Percentiles rank a stretch among this genome's conserved stretches.
Conservation (phyloP, 163 green algal species). For the Prototheca cutis region DNA sequence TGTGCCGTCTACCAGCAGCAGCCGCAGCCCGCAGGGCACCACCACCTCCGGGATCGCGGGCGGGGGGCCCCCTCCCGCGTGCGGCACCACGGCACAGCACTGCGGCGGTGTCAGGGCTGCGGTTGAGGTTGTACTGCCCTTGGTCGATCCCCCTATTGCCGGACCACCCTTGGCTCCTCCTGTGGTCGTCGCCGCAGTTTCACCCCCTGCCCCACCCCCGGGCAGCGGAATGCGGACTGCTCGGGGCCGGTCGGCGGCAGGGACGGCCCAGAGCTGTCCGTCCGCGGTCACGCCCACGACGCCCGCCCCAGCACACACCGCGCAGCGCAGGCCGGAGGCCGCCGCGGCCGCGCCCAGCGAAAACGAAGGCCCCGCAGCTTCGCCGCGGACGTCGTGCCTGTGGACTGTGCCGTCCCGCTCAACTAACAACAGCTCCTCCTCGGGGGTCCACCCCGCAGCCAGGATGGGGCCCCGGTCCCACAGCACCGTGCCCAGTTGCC, state of each 20-base stretch:
- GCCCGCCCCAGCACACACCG: constrained; percentile 36
- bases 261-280: constrained; percentile 5
- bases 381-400: constrained; percentile 8
- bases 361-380: constrained; percentile 13
- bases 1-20: neutral
- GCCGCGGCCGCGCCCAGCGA: constrained; percentile 52
- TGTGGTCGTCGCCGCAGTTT: too few species aligned
- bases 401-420: constrained; percentile 40
- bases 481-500: constrained; percentile 41
- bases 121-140: neutral
- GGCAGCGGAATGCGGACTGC: constrained; percentile 27
- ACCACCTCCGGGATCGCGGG: constrained; percentile 1
- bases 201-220: too few species aligned
- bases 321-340: constrained; percentile 44
- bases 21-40: neutral
- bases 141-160: constrained; percentile 6
- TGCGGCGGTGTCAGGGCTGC: constrained; percentile 12
- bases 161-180: too few species aligned
- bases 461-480: constrained; percentile 62
- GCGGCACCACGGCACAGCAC: constrained; percentile 19
- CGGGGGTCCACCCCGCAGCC: constrained; percentile 64
- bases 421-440: constrained; percentile 62
- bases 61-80: neutral
- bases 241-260: constrained; percentile 25
- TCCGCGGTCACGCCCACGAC: constrained; percentile 48